Evolutionary conservation across 805 yeast species (phyloP).

Genomic region (Ogataea thermomethanolica): DNA sequence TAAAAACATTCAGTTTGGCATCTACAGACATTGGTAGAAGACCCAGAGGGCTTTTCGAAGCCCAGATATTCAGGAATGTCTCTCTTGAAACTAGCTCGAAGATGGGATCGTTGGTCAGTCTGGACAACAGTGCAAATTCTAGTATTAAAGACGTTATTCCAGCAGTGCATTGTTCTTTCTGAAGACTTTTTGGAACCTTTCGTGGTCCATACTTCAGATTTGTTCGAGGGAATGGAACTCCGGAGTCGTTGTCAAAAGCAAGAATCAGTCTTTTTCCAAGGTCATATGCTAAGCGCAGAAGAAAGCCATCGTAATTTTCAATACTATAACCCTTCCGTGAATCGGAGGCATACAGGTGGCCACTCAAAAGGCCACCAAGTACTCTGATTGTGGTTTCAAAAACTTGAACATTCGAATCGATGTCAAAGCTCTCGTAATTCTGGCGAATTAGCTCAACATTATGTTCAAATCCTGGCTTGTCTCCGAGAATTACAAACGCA

Average conservation of each 20-base stretch:
- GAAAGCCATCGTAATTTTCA: slow-evolving; percentile 60
- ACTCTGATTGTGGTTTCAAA: slow-evolving; percentile 83
- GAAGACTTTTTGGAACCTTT: slow-evolving; percentile 40
- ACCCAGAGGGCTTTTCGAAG: slow-evolving; percentile 54
- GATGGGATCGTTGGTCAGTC: slow-evolving; percentile 67
- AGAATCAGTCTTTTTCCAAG: slow-evolving; percentile 68
- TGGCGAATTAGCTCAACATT: slow-evolving; percentile 40
- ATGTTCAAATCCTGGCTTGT: slow-evolving; percentile 50
- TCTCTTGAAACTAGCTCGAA: slow-evolving; percentile 60
- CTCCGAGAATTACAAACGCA: slow-evolving; percentile 69
- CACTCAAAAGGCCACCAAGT: slow-evolving; percentile 75
- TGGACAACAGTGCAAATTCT: slow-evolving; percentile 74
- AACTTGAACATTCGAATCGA: slow-evolving; percentile 75
- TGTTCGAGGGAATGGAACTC: slow-evolving; percentile 77
- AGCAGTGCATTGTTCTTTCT: slow-evolving; percentile 75
- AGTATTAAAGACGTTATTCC: slow-evolving; percentile 83
- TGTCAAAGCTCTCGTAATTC: slow-evolving; percentile 45
- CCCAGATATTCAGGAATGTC: slow-evolving; percentile 73
- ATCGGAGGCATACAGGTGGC: slow-evolving; percentile 68
- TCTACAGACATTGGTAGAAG: slow-evolving; percentile 77
- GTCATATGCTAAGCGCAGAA: slow-evolving; percentile 69
- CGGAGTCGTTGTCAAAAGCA: slow-evolving; percentile 61
- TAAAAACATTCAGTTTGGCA: slow-evolving; percentile 39
- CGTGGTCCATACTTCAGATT: slow-evolving; percentile 56
- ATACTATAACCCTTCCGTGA: slow-evolving; percentile 40